Percentiles rank a stretch among this genome's conserved stretches.
Evolutionary conservation across 257 asterid genomes (phyloP).

Genomic region (Euphrasia confusa): DNA sequence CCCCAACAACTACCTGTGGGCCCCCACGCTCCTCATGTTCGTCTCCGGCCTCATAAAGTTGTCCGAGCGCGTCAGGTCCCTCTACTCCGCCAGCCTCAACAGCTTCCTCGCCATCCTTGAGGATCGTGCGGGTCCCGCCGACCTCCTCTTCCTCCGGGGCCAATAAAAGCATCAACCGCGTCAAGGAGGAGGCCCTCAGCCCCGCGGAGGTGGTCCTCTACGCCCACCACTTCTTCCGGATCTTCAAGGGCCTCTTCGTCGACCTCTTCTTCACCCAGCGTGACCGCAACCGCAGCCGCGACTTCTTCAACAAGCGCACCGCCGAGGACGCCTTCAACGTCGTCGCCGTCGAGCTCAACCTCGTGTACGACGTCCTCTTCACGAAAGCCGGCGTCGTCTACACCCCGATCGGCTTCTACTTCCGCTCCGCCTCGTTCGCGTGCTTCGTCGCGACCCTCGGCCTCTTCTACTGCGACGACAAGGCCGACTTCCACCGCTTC

Average conservation of each 20-base stretch:
- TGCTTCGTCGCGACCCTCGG: constrained; percentile 29
- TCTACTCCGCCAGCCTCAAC: constrained; percentile 37
- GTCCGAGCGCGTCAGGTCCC: constrained; percentile 36
- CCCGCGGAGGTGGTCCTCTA: constrained; percentile 27
- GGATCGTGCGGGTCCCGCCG: constrained; percentile 45
- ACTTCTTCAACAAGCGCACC: constrained; percentile 30
- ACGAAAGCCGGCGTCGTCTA: constrained; percentile 39
- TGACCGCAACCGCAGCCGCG: constrained; percentile 34
- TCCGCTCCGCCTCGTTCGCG: constrained; percentile 24
- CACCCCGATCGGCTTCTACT: constrained; percentile 16
- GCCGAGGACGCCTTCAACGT: constrained; percentile 43
- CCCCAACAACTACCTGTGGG: constrained; percentile 30
- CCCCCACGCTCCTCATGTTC: constrained; percentile 40
- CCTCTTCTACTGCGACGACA: constrained; percentile 30
- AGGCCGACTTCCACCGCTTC: constrained; percentile 3
- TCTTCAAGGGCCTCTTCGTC: constrained; percentile 53
- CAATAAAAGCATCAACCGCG: constrained; percentile 21
- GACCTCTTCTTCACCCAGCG: constrained; percentile 44
- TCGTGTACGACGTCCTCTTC: constrained; percentile 47
- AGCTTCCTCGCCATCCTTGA: constrained; percentile 38
- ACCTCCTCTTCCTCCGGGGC: too few species aligned
- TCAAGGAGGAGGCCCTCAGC: constrained; percentile 20
- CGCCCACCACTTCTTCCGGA: constrained; percentile 34
- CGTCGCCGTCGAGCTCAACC: constrained; percentile 46
- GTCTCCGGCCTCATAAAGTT: constrained; percentile 41